Conservation (phyloP, 352 stramenopile genomes). For the Phytopythium oedochilum region DNA sequence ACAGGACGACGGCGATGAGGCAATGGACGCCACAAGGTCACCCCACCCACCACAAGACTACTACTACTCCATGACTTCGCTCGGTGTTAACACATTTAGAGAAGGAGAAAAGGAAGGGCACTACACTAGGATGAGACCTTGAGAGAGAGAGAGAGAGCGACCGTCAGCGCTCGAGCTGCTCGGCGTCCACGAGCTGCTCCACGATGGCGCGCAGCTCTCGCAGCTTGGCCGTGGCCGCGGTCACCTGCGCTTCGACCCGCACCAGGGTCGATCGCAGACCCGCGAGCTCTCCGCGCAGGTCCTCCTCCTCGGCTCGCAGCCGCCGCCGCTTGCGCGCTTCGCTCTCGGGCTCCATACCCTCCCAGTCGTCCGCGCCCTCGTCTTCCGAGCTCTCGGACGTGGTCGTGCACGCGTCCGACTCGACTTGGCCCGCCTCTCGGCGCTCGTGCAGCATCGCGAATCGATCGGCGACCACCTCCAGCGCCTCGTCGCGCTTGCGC, state of each 20-base stretch:
- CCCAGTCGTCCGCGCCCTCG: conserved; percentile 14
- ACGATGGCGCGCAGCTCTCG: conserved; percentile 42
- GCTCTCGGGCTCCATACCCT: conserved; percentile 5
- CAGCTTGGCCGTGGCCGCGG: conserved; percentile 33
- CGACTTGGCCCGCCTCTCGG: conserved; percentile 4
- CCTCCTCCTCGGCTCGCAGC: not conserved
- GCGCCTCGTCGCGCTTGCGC: conserved; percentile 12
- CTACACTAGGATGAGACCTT: too few relatives aligned
- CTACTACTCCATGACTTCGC: too few relatives aligned
- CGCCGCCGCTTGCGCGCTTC: conserved; percentile 29
- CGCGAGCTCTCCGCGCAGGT: conserved; percentile 15
- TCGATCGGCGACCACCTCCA: not conserved
- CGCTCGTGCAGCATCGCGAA: not conserved
- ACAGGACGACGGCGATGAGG: too few relatives aligned
- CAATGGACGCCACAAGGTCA: too few relatives aligned
- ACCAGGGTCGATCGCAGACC: conserved; percentile 31
- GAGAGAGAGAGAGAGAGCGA: not conserved
- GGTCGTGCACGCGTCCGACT: conserved; percentile 13
- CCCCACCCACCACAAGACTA: too few relatives aligned
- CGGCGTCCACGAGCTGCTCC: conserved; percentile 25
- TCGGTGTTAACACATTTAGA: not conserved
- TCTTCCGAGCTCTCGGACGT: conserved; percentile 29
- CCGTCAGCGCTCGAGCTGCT: conserved; percentile 5
- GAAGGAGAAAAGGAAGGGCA: too few relatives aligned
- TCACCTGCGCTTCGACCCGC: conserved; percentile 37